These are phyloP conservation scores for Xylaria sp. DNA, from an alignment of 2,329 filamentous ascomycete species.

Conservation along the genomic window DNA sequence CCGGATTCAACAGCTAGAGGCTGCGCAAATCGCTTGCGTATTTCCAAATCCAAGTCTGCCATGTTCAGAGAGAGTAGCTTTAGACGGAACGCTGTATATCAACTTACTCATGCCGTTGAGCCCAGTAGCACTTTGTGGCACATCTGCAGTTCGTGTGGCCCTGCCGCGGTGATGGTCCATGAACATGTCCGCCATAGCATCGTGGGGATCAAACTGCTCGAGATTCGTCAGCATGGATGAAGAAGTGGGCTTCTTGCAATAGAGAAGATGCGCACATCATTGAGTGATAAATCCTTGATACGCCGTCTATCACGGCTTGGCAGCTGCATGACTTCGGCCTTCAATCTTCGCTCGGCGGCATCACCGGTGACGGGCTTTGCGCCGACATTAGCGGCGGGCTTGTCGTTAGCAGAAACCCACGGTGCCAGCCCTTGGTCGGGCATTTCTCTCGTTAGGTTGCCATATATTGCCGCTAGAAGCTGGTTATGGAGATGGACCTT, in stretches of 20 bases:
- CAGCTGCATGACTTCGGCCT: constrained; percentile 77
- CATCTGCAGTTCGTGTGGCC: constrained; percentile 63
- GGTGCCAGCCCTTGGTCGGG: constrained; percentile 74
- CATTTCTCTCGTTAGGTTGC: constrained; percentile 76
- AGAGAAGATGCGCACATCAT: constrained; percentile 62
- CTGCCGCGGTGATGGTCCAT: constrained; percentile 61
- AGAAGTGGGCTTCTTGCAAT: not conserved
- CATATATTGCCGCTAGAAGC: constrained; percentile 73
- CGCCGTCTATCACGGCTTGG: constrained; percentile 73
- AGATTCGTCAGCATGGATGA: constrained; percentile 38
- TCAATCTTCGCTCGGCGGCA: constrained; percentile 72
- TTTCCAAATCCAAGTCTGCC: constrained; percentile 73
- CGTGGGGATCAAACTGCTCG: constrained; percentile 64
- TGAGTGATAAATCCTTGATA: constrained; percentile 72
- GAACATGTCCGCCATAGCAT: constrained; percentile 64
- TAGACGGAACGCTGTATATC: constrained; percentile 41
- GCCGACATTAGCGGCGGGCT: constrained; percentile 66
- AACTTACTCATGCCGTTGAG: constrained; percentile 82
- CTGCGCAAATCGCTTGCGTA: constrained; percentile 72
- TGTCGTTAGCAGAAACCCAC: constrained; percentile 79
- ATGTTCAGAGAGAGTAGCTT: constrained; percentile 22
- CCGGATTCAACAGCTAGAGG: constrained; percentile 74
- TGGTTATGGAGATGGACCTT: constrained; percentile 75
- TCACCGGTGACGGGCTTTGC: constrained; percentile 73
- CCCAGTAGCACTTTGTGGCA: constrained; percentile 75